phyloP scores from a whole-genome alignment of 1,139 yeast species.

The Candida neerlandica region DNA sequence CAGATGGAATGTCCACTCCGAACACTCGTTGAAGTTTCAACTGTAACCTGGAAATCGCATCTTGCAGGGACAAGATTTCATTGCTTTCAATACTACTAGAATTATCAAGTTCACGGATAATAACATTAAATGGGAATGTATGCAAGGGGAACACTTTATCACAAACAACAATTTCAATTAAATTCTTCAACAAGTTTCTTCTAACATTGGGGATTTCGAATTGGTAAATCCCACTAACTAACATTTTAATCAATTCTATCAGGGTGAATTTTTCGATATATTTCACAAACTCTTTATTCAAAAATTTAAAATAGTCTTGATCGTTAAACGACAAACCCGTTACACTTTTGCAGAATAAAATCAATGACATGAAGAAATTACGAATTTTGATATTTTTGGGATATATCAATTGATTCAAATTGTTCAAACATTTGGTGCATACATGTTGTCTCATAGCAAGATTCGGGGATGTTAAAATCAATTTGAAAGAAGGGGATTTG shows the following conservation, averaged over 20 bases:
- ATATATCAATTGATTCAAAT: conserved; percentile 10
- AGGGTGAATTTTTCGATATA: conserved; percentile 8
- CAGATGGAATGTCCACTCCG: conserved; percentile 20
- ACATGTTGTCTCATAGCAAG: conserved; percentile 10
- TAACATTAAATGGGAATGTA: conserved; percentile 21
- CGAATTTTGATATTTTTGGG: conserved; percentile 11
- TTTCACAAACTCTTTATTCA: conserved; percentile 10
- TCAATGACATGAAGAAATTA: conserved; percentile 14
- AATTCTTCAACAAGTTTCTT: conserved; percentile 5
- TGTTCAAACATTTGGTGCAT: conserved; percentile 11
- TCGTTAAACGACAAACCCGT: conserved; percentile 8
- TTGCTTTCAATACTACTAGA: background rate
- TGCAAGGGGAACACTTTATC: conserved; percentile 19
- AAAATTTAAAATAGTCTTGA: conserved; percentile 8
- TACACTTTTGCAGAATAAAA: background rate
- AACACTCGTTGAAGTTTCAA: conserved; percentile 14
- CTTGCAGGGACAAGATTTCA: background rate
- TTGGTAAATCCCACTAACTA: conserved; percentile 7
- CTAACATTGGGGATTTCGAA: conserved; percentile 8
- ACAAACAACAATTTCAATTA: conserved; percentile 12
- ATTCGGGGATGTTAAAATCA: conserved; percentile 12
- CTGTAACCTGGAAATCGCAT: conserved; percentile 9
- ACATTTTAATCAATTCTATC: conserved; percentile 7
- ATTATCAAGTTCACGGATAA: conserved; percentile 9
- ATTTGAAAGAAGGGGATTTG: conserved; percentile 12